Evolutionary conservation across 2,329 filamentous ascomycete species (phyloP).

Genomic region (Aureobasidium melanogenum): DNA sequence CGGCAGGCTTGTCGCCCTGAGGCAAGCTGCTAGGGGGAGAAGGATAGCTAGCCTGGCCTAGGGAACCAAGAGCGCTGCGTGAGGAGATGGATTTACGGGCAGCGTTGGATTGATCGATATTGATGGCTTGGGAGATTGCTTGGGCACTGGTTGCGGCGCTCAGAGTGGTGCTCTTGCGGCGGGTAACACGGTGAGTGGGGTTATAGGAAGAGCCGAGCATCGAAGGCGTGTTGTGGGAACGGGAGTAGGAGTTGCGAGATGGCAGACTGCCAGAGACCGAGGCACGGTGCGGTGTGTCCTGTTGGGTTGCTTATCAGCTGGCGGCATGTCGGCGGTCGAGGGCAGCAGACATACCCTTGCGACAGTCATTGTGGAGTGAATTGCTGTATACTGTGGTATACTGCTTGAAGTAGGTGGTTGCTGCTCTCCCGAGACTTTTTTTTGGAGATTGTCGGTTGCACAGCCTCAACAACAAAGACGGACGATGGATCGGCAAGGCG

Average conservation of each 20-base stretch:
- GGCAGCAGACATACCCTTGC: slow-evolving; percentile 1
- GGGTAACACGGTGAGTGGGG: slow-evolving; percentile 74
- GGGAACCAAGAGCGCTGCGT: slow-evolving; percentile 43
- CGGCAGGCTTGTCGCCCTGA: slow-evolving; percentile 34
- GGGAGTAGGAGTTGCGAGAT: slow-evolving; percentile 56
- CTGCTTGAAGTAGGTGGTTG: neutral
- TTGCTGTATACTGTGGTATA: neutral
- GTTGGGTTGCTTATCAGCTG: neutral
- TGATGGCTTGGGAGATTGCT: slow-evolving; percentile 59
- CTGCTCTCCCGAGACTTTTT: slow-evolving; percentile 11
- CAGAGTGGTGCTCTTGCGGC: slow-evolving; percentile 85
- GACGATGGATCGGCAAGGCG: slow-evolving; percentile 5
- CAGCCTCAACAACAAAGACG: slow-evolving; percentile 10
- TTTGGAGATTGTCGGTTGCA: slow-evolving; percentile 10
- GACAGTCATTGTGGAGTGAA: slow-evolving; percentile 5
- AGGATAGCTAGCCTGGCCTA: slow-evolving; percentile 49
- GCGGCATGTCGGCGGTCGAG: neutral
- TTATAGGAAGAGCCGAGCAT: slow-evolving; percentile 69
- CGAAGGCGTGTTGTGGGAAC: slow-evolving; percentile 77
- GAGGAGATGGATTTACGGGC: slow-evolving; percentile 50
- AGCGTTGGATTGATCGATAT: slow-evolving; percentile 8
- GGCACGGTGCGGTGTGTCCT: slow-evolving; percentile 38
- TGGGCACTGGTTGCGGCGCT: slow-evolving; percentile 63
- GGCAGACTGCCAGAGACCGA: slow-evolving; percentile 52
- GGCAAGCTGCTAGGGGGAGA: slow-evolving; percentile 63